Base-by-base conservation (phyloP, 1,284 basidiomycete species). In the Cerrena zonata region DNA sequence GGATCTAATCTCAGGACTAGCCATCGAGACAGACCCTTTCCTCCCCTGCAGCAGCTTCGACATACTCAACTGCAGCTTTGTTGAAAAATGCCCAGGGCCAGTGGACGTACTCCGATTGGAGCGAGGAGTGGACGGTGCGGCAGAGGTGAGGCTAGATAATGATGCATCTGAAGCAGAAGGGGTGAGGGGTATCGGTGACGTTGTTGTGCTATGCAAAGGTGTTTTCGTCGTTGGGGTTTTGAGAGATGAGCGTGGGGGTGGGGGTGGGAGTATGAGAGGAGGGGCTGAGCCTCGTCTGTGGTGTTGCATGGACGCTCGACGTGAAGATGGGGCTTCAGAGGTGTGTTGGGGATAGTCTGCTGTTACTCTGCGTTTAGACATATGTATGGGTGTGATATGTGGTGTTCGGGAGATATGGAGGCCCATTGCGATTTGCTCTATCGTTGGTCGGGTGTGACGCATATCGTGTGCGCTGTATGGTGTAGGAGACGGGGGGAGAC, bases 401-500 rank as follows among this genome's bases (percentile, higher is more conserved):
- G 84, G 84, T 1, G 84, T 87, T 40, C 82, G 79, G 11, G 84
- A 87, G 25, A 84, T 69, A 63, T 86, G 85, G 19, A 86, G 72
- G 22, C 84, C 84, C 83, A 86, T 87, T 15, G 83, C 80, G 55
- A 86, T 86, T 65, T 86, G 84, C 58, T 83, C 79, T 41, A 85
- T 72, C 48, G 81, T 83, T 2, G 84, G 84, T n/a, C 76, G 80
- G 19, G 71, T 65, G 19, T 68, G 56, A 22, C 67, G 62, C 25
- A 71, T 61, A 58, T 74, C 66, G 48, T 68, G 64, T 51, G 73
- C 64, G 55, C 69, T 70, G 59, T 75, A 71, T 36, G 65, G 67
- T n/a, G 73, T 51, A n/a, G 59, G 62, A 42, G 64, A 58, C 41
- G 69, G 64, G 23, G 60, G 54, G 3, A 50, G 50, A 56, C 67